Evolutionary conservation across 2,329 filamentous ascomycete genomes (phyloP), one percentile per base, ranked within the genome.

Genomic region (Grosmannia clavigera): DNA sequence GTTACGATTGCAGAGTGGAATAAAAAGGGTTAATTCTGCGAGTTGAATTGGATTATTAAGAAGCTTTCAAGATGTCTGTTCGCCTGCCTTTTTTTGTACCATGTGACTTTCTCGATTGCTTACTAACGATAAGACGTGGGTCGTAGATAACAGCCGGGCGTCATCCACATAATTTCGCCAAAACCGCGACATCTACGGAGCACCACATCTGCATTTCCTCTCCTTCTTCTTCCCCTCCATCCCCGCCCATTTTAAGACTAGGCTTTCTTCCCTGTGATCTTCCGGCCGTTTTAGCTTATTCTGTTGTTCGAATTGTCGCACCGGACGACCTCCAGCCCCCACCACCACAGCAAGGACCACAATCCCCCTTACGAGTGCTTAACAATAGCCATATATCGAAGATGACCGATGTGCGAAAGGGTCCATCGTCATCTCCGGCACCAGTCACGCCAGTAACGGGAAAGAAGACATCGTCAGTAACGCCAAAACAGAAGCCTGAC

Each of bases 401-500:
- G 61, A 70, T 71, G 64, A 35, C 65, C 7, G 68, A 70, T 52
- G 66, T 66, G 57, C 68, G 68, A 60, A 71, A 69, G 62, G 68
- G 68, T 65, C 62, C 58, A 63, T 58, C 65, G 5, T 63, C 65
- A 29, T 65, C 65, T n/a, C 65, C 63, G n/a, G 60, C 58, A 48
- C 60, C 64, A 12, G 55, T 59, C 19, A 60, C 62, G 12, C 55
- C 64, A 27, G 58, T 56, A 5, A 14, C n/a, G 2, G 53, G 58
- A 12, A 63, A 62, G 43, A 64, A 61, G 35, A 46, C 55, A 12
- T 40, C 63, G 29, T 46, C 54, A 6, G 58, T 55, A n/a, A 62
- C 69, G 55, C 70, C 69, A 61, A 71, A 72, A 64, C 67, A 69
- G 67, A 73, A 73, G 66, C 70, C 68, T 73, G 80, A 78, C 62